Evolutionary conservation across 2,329 filamentous ascomycete species (phyloP).

Genomic region (Aspergillus bombycis): DNA sequence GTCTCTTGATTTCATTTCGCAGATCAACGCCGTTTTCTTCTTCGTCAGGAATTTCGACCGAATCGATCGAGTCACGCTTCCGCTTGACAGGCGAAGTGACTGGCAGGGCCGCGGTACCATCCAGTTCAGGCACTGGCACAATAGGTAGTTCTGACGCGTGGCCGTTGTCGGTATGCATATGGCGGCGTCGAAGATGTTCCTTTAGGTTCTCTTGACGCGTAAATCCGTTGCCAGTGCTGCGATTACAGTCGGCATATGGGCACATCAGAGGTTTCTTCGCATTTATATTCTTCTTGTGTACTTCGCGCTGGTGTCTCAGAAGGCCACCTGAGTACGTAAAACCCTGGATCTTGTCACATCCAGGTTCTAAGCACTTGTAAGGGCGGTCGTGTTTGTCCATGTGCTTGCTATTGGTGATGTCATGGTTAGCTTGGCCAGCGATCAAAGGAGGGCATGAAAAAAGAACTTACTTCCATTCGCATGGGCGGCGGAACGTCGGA

Average conservation of each 20-base stretch:
- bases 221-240: slow-evolving; percentile 85
- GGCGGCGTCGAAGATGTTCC: slow-evolving; percentile 89
- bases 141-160: slow-evolving; percentile 35
- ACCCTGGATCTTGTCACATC: slow-evolving; percentile 87
- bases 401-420: slow-evolving; percentile 69
- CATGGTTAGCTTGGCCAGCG: slow-evolving; percentile 23
- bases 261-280: slow-evolving; percentile 87
- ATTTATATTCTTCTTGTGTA: slow-evolving; percentile 86
- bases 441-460: slow-evolving; percentile 4
- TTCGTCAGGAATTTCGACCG: slow-evolving; percentile 33
- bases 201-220: slow-evolving; percentile 92
- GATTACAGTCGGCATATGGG: slow-evolving; percentile 83
- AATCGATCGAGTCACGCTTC: slow-evolving; percentile 36
- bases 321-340: slow-evolving; percentile 95
- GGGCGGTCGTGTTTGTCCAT: slow-evolving; percentile 98
- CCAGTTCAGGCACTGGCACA: slow-evolving; percentile 32
- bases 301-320: slow-evolving; percentile 86
- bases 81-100: slow-evolving; percentile 36
- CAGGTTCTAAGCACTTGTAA: slow-evolving; percentile 80
- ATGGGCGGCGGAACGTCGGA: slow-evolving; percentile 75
- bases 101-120: slow-evolving; percentile 35
- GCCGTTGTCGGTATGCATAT: slow-evolving; percentile 57
- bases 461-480: slow-evolving; percentile 85
- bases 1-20: slow-evolving; percentile 67
- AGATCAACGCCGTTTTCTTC: slow-evolving; percentile 51